Percentiles rank a stretch among this genome's conserved stretches.
phyloP scores from a whole-genome alignment of 805 yeast species.

The Kurtzmaniella fragi region DNA sequence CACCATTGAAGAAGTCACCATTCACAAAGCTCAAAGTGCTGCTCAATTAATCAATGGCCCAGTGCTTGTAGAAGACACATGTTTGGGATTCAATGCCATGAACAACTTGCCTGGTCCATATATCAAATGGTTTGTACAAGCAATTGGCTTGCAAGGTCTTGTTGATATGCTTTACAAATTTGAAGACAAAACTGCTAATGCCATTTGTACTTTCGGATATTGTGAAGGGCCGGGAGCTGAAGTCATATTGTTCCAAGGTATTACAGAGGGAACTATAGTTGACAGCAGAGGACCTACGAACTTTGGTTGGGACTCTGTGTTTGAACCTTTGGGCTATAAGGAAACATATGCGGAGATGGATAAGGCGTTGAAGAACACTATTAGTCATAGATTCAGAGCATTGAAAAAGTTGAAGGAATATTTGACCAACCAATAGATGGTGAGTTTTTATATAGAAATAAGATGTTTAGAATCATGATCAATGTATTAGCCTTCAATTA shows the following conservation, averaged over 20 bases:
- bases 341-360: slow-evolving; percentile 84
- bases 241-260: slow-evolving; percentile 79
- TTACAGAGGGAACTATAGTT: slow-evolving; percentile 77
- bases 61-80: slow-evolving; percentile 93
- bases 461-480: no score
- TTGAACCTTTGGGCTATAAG: slow-evolving; percentile 72
- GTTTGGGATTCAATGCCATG: slow-evolving; percentile 76
- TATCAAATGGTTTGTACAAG: slow-evolving; percentile 82
- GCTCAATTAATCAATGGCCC: slow-evolving; percentile 64
- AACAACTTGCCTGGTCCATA: slow-evolving; percentile 91
- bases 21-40: slow-evolving; percentile 73
- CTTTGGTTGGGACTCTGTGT: slow-evolving; percentile 95
- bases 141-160: slow-evolving; percentile 71
- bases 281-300: slow-evolving; percentile 68
- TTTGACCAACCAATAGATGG: slow-evolving; percentile 25
- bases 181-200: slow-evolving; percentile 79
- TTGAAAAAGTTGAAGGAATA: slow-evolving; percentile 63
- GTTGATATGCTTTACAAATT: slow-evolving; percentile 75
- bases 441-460: no score
- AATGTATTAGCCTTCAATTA: no score
- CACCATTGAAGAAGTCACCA: slow-evolving; percentile 72
- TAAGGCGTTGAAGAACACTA: slow-evolving; percentile 65
- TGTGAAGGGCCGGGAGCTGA: slow-evolving; percentile 75
- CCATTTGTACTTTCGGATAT: slow-evolving; percentile 89
- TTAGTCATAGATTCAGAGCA: slow-evolving; percentile 87